Percentiles rank a stretch among this genome's conserved stretches.
phyloP scores from a whole-genome alignment of 306 rosid species.

The Cajanus cajan region DNA sequence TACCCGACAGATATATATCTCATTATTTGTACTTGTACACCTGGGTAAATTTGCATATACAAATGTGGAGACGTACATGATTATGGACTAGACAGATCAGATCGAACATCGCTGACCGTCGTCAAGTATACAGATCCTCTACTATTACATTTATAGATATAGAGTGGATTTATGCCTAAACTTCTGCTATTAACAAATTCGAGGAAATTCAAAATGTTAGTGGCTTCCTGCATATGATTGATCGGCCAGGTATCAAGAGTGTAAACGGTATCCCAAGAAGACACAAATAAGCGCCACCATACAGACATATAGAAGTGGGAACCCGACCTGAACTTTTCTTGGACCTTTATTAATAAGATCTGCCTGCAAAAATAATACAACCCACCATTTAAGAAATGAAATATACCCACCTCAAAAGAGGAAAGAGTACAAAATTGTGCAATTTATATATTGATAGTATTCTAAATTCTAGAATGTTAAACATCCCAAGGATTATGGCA shows the following conservation, averaged over 20 bases:
- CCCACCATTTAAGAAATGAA: constrained; percentile 16
- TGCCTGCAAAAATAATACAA: constrained; percentile 46
- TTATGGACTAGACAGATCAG: constrained; percentile 13
- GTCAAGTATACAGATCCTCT: constrained; percentile 24
- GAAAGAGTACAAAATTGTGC: background rate
- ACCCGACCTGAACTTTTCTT: constrained; percentile 62
- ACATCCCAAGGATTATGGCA: constrained; percentile 14
- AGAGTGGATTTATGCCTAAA: constrained; percentile 31
- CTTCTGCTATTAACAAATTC: constrained; percentile 32
- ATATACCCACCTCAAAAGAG: background rate
- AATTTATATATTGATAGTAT: background rate
- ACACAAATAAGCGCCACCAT: constrained; percentile 73
- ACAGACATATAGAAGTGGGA: constrained; percentile 75
- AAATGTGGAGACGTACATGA: constrained; percentile 19
- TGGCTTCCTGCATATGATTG: constrained; percentile 16
- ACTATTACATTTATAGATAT: constrained; percentile 15
- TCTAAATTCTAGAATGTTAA: background rate
- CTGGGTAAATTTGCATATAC: constrained; percentile 33
- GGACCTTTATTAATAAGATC: constrained; percentile 51
- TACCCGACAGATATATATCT: constrained; percentile 22
- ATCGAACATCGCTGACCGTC: constrained; percentile 23
- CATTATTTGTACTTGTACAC: constrained; percentile 31
- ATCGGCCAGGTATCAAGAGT: constrained; percentile 38
- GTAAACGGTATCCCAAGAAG: constrained; percentile 63
- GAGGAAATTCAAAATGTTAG: constrained; percentile 30